Evolutionary conservation across 148 eudicot genomes (phyloP), one percentile per base, ranked within the genome.

Genomic region (Fagopyrum esculentum): DNA sequence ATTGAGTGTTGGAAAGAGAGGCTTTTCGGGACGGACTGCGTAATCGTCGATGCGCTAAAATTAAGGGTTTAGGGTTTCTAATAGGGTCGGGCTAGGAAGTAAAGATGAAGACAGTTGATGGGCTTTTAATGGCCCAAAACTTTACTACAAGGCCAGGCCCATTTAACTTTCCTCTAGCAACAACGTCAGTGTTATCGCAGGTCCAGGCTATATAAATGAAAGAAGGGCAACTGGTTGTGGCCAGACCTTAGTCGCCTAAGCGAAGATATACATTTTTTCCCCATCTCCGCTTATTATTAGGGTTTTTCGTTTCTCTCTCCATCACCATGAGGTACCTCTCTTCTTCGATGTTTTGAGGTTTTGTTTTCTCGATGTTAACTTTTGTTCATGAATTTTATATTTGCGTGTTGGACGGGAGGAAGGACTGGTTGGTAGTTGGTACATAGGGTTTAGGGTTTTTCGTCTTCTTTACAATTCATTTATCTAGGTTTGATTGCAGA

Each of bases 241-340:
- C 71, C 71, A 66, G 71, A 66, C 7, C 46, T 16, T 43, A 43
- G 64, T 66, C 71, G 71, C 71, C 71, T 66, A 7, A 35, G 46
- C 46, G 46, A 13, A 66, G 71, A 29, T 11, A 13, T n/a, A 66
- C 46, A 66, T 30, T 4, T 64, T 66, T 66, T 9, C 17, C 47
- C 64, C 47, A 7, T 12, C 43, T 30, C 47, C 17, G 46, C 47
- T 35, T 2, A 35, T 40, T 40, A 6, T 43, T 35, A 40, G 71
- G 71, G 46, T 66, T 66, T 64, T 40, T 15, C 45, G 30, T 40
- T 66, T 66, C 71, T 66, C 71, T 15, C 71, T 66, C 71, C 6
- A 66, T 66, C 17, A 13, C 71, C 71, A 66, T 66, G 71, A 66
- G 71, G 71, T 66, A 66, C n/a, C 2, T 13, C 46, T 66, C 71